Percentiles rank a stretch among this genome's conserved stretches.
phyloP scores from a whole-genome alignment of 345 rosid genomes.

The Balakata baccata region DNA sequence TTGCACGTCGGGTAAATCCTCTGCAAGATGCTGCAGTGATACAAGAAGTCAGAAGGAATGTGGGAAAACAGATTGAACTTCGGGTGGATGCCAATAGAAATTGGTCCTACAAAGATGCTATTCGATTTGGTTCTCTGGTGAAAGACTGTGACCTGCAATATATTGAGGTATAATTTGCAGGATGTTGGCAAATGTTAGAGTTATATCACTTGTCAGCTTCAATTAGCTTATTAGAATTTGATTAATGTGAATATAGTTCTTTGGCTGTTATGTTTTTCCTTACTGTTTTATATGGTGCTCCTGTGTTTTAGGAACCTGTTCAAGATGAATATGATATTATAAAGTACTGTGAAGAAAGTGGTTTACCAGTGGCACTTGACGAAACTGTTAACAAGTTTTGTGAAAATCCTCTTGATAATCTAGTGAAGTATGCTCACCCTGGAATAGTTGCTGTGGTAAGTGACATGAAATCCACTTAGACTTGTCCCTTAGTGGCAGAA shows the following conservation, averaged over 20 bases:
- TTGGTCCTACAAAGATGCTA: conserved; percentile 83
- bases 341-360: conserved; percentile 84
- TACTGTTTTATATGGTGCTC: not conserved
- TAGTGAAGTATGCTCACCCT: conserved; percentile 60
- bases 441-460: conserved; percentile 89
- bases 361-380: conserved; percentile 88
- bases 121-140: conserved; percentile 56
- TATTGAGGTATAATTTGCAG: conserved; percentile 60
- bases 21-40: conserved; percentile 71
- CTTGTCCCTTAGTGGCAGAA: not conserved
- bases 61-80: conserved; percentile 63
- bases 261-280: conserved; percentile 4
- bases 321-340: conserved; percentile 61
- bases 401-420: conserved; percentile 52
- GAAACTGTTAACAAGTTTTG: conserved; percentile 66
- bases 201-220: not conserved
- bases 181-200: not conserved
- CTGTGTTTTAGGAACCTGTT: conserved; percentile 77
- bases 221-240: not conserved
- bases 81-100: conserved; percentile 92
- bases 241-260: not conserved
- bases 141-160: conserved; percentile 74
- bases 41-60: conserved; percentile 69
- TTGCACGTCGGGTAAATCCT: conserved; percentile 71
- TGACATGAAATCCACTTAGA: conserved; percentile 16